Conservation (phyloP, 352 stramenopile genomes). For the Pythium aquatile region DNA sequence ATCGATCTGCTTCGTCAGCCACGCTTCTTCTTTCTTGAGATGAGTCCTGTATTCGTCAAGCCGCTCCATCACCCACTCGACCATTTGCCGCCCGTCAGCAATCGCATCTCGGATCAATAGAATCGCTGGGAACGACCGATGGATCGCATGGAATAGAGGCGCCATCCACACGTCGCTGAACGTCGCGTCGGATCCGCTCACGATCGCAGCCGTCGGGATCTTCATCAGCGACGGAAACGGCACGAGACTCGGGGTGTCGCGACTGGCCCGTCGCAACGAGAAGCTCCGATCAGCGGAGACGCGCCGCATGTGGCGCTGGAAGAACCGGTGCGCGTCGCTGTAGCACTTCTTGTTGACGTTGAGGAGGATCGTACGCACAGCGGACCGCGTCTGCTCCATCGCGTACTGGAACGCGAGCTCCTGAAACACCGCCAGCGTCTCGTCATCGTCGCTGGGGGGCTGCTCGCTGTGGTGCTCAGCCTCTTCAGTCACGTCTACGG, state of each 20-base stretch:
- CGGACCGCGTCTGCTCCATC: conserved; percentile 46
- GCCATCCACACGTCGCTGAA: conserved; percentile 76
- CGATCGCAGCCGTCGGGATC: conserved; percentile 44
- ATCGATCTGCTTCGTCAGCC: conserved; percentile 54
- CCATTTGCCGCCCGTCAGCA: conserved; percentile 44
- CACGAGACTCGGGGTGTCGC: conserved; percentile 11
- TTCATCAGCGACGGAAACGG: conserved; percentile 26
- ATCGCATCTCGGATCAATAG: conserved; percentile 57
- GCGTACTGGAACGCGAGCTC: conserved; percentile 70
- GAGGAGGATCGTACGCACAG: conserved; percentile 58
- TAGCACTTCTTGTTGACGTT: conserved; percentile 73
- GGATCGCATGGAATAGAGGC: conserved; percentile 61
- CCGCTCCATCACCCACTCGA: conserved; percentile 66
- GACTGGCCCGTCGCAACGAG: background rate
- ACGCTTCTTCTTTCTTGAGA: conserved; percentile 47
- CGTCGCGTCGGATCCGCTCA: conserved; percentile 67
- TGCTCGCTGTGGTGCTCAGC: background rate
- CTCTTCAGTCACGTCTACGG: background rate
- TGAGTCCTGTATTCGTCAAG: conserved; percentile 40
- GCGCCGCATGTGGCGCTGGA: conserved; percentile 47
- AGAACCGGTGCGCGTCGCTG: conserved; percentile 54
- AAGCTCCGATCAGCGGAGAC: background rate
- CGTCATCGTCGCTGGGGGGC: conserved; percentile 15
- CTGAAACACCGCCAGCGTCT: conserved; percentile 33
- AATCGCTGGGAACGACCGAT: conserved; percentile 68